Conservation (phyloP, 306 rosid species). For the Rosa rugosa region DNA sequence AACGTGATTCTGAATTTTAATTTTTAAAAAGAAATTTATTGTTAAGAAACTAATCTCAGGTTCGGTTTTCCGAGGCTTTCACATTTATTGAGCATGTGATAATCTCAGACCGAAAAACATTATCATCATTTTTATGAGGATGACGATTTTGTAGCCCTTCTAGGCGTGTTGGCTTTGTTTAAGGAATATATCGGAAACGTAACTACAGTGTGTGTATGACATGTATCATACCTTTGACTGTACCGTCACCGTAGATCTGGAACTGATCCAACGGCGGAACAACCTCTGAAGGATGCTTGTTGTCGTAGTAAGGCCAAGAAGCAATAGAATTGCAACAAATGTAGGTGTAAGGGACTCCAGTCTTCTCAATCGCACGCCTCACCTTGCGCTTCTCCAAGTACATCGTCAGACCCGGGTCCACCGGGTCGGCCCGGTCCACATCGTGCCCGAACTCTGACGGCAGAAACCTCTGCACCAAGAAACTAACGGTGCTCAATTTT, state of each 20-base stretch:
- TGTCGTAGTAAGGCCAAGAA: slow-evolving; percentile 69
- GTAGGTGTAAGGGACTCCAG: slow-evolving; percentile 49
- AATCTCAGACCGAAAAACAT: no score
- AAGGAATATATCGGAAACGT: no score
- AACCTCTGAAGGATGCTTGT: slow-evolving; percentile 53
- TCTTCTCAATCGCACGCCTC: slow-evolving; percentile 40
- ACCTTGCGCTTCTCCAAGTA: slow-evolving; percentile 48
- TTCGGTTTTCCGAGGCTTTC: no score
- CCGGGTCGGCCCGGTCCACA: slow-evolving; percentile 66
- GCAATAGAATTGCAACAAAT: slow-evolving; percentile 77
- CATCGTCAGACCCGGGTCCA: slow-evolving; percentile 62
- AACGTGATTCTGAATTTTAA: no score
- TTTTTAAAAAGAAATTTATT: no score
- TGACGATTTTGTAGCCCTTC: no score
- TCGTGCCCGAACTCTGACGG: slow-evolving; percentile 84
- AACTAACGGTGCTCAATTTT: not conserved
- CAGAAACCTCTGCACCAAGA: slow-evolving; percentile 49
- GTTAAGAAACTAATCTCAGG: no score
- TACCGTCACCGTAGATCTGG: slow-evolving; percentile 74
- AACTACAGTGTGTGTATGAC: not conserved
- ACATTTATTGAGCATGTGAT: no score
- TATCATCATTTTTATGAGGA: no score
- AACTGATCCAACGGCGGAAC: slow-evolving; percentile 61
- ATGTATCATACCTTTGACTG: slow-evolving; percentile 43
- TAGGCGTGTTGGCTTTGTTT: no score